These are phyloP conservation scores for Orbilia quercus DNA, from an alignment of 2,329 filamentous ascomycete genomes.

Conservation along the genomic window DNA sequence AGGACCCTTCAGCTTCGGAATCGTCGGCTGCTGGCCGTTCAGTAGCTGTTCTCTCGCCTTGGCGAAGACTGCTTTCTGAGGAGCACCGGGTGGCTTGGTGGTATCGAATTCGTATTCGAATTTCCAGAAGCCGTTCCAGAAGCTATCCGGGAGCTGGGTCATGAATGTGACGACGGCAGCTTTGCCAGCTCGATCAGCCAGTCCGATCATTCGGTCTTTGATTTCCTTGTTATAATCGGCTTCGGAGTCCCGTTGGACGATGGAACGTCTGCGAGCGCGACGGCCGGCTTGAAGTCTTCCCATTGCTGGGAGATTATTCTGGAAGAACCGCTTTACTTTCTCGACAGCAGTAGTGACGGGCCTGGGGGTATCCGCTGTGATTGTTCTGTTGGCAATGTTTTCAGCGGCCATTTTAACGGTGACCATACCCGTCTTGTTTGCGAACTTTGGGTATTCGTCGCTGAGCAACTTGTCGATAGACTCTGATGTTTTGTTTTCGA, in stretches of 20 bases:
- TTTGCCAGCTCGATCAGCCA: neutral
- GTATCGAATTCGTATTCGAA: conserved; percentile 17
- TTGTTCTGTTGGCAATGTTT: neutral
- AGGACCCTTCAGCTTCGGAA: conserved; percentile 11
- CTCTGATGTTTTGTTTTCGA: neutral
- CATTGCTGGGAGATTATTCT: neutral
- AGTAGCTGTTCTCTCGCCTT: neutral
- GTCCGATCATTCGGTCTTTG: conserved; percentile 3
- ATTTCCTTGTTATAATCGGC: conserved; percentile 17
- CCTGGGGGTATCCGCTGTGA: neutral
- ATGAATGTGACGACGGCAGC: conserved; percentile 8
- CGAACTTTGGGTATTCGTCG: neutral
- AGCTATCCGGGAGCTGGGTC: neutral
- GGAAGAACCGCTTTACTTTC: neutral
- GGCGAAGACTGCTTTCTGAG: conserved; percentile 6
- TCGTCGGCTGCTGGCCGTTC: conserved; percentile 3
- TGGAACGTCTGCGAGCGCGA: neutral
- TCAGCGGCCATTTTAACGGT: neutral
- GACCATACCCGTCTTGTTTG: neutral
- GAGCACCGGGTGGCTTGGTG: conserved; percentile 13
- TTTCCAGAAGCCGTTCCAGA: conserved; percentile 18
- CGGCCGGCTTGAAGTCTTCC: neutral
- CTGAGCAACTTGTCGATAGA: neutral
- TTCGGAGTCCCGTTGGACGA: conserved; percentile 4
- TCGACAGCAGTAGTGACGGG: neutral